Evolutionary conservation across 192 early-diverging fungal species (phyloP), one percentile per base, ranked within the genome.

Genomic region (Entomortierella chlamydospora): DNA sequence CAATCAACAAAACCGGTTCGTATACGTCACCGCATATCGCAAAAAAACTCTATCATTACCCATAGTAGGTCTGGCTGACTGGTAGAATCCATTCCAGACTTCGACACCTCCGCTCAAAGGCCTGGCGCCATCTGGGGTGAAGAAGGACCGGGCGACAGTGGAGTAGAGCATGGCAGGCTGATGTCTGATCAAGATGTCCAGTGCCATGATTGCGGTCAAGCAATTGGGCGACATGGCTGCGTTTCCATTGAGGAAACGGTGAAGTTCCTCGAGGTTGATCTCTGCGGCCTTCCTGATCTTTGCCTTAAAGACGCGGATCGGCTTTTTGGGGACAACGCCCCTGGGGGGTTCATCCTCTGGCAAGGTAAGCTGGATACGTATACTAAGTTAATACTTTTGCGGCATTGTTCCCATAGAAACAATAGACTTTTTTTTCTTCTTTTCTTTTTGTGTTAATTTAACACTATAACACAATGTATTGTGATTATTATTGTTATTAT

Each of bases 61-160:
- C n/a, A 82, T 29, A 26, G 92, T 86, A 7, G 96, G 95, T 11
- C 93, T 87, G 34, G 96, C 88, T 33, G 92, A 94, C 57, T 97
- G 95, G 67, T 95, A 96, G 73, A 93, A 95, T 18, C 97, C 97
- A 72, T 92, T 91, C 96, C 96, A 97, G 7, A 96, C 89, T 85
- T 97, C 94, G 25, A 91, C 87, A 18, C 96, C 95, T 54, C 95
- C 92, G 6, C 73, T 82, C 0, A 89, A 85, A 33, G 61, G 57
- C 42, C 50, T 56, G 2, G 81, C 72, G 62, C 85, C 86, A 15
- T 88, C 84, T n/a, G 92, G 88, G 1, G 95, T 98, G 71, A 93
- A 98, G 85, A 99, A 98, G 33, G 95, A 98, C 1, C 96, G 87
- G 15, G 93, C 91, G 57, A 96, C 92, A 29, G 90, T 94, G 18